A percentile compares a stretch with the other conserved stretches of the same genome.
These are phyloP conservation scores for Trypanosoma cruzi DNA, from an alignment of 208 protist species.

Conservation along the genomic window DNA sequence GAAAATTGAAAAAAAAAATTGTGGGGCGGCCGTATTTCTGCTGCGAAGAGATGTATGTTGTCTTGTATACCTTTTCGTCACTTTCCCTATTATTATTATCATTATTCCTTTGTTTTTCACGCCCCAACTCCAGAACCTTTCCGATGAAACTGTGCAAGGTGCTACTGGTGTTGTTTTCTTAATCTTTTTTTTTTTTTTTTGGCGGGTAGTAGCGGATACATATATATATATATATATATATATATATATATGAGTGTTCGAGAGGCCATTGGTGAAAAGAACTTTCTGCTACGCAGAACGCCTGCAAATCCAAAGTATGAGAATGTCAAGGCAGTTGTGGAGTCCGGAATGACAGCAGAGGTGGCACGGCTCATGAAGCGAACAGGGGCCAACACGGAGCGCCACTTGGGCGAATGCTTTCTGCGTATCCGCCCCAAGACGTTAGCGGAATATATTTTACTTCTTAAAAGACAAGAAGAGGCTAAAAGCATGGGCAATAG, in stretches of 20 bases:
- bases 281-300: constrained; percentile 53
- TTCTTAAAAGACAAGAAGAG: constrained; percentile 24
- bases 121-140: background rate
- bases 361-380: constrained; percentile 66
- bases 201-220: background rate
- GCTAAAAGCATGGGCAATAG: constrained; percentile 23
- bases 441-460: constrained; percentile 47
- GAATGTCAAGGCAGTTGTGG: constrained; percentile 71
- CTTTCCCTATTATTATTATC: constrained; percentile 4
- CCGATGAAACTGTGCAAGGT: background rate
- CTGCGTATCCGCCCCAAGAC: constrained; percentile 50
- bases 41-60: background rate
- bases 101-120: constrained; percentile 23
- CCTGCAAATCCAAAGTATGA: constrained; percentile 59
- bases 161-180: background rate
- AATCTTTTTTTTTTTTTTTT: constrained; percentile 5
- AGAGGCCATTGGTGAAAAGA: constrained; percentile 69
- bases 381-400: constrained; percentile 39
- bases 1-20: no score
- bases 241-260: constrained; percentile 80
- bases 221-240: no score
- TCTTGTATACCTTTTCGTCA: background rate
- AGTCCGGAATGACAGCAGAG: constrained; percentile 81
- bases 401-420: constrained; percentile 78
- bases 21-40: no score